Evolutionary conservation across 306 rosid genomes (phyloP).

Genomic region (Dalbergia cochinchinensis): DNA sequence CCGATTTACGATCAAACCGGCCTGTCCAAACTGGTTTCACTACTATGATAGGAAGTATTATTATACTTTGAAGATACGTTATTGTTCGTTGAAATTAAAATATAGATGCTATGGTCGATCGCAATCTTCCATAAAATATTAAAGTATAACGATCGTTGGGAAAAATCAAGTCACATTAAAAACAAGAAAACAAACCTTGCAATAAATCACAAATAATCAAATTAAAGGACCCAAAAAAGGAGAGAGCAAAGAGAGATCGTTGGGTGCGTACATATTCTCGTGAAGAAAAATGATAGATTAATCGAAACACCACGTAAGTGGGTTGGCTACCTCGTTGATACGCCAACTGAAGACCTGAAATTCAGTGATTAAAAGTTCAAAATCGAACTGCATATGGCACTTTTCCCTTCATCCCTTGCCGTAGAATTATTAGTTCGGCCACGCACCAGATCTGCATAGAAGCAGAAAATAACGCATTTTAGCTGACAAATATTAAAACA

Average conservation of each 20-base stretch:
- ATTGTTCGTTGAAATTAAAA: background rate
- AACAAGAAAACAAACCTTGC: background rate
- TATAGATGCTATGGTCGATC: background rate
- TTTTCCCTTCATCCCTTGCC: no score
- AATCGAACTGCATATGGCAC: background rate
- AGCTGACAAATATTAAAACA: no score
- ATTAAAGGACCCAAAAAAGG: background rate
- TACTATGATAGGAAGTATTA: no score
- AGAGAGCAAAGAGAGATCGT: background rate
- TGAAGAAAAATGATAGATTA: background rate
- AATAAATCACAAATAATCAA: background rate
- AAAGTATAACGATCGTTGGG: background rate
- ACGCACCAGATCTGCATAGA: no score
- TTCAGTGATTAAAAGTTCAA: background rate
- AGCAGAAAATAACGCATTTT: no score
- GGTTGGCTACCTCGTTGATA: constrained; percentile 11
- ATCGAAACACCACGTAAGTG: background rate
- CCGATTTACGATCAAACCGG: no score
- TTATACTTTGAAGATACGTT: background rate
- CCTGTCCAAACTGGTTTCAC: no score
- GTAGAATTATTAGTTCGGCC: no score
- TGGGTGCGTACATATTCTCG: background rate
- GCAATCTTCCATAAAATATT: background rate
- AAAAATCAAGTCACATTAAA: background rate
- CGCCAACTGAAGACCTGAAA: background rate